phyloP scores from a whole-genome alignment of 495 filamentous ascomycete genomes.

The Trichoderma reesei region DNA sequence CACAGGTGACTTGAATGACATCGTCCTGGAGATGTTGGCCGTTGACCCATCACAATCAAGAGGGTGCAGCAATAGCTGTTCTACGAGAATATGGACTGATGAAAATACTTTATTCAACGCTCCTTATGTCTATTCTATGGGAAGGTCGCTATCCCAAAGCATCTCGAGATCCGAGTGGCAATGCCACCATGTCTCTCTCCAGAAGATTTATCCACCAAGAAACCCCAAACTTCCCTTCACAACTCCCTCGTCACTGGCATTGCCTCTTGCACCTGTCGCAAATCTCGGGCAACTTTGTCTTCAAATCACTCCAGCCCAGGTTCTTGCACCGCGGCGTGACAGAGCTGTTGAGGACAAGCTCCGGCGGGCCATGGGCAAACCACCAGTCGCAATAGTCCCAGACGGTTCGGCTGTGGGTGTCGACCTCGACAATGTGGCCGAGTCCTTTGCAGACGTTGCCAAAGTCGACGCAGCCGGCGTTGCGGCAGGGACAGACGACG shows the following conservation, averaged over 20 bases:
- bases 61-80: too few species aligned
- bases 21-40: too few species aligned
- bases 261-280: not conserved
- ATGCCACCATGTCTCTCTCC: too few species aligned
- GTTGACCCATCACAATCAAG: too few species aligned
- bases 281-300: not conserved
- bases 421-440: not conserved
- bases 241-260: not conserved
- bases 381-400: conserved; percentile 4
- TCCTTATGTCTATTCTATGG: too few species aligned
- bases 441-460: not conserved
- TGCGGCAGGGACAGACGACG: not conserved
- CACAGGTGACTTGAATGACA: too few species aligned
- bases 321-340: not conserved
- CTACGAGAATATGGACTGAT: too few species aligned
- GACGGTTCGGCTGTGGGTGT: not conserved
- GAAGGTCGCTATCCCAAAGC: too few species aligned
- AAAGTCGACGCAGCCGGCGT: not conserved
- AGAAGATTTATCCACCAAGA: too few species aligned
- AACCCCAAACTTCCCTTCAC: too few species aligned
- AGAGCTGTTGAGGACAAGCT: conserved; percentile 2
- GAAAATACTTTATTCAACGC: too few species aligned
- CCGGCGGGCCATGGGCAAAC: not conserved
- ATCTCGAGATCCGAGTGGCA: too few species aligned
- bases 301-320: not conserved